Conservation (phyloP, 345 rosid genomes). For the Aquilaria sinensis region DNA sequence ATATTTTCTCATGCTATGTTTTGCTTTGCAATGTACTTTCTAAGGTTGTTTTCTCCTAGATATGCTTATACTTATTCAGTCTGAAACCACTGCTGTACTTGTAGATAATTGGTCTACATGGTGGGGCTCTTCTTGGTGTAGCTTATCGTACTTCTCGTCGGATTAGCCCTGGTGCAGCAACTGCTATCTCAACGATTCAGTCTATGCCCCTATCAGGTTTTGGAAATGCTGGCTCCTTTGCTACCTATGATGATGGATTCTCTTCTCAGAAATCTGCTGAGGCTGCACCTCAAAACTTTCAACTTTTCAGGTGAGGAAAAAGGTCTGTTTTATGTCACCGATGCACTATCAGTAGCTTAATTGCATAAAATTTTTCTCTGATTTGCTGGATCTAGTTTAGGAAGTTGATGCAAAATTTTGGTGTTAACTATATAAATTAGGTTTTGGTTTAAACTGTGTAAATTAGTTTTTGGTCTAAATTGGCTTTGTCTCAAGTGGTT, state of each 20-base stretch:
- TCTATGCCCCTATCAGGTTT: slow-evolving; percentile 99
- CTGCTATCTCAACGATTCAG: slow-evolving; percentile 91
- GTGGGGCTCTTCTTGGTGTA: slow-evolving; percentile 97
- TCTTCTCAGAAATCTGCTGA: slow-evolving; percentile 71
- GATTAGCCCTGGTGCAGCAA: slow-evolving; percentile 82
- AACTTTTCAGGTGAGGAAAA: slow-evolving; percentile 73
- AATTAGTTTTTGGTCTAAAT: no score
- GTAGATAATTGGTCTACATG: slow-evolving; percentile 89
- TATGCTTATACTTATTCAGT: slow-evolving; percentile 9
- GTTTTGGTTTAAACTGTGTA: no score
- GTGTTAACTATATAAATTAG: no score
- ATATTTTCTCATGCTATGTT: not conserved
- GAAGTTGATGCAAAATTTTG: no score
- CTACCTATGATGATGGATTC: slow-evolving; percentile 70
- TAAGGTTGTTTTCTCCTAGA: not conserved
- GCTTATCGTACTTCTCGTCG: slow-evolving; percentile 90
- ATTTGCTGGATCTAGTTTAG: no score
- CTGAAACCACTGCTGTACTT: slow-evolving; percentile 3
- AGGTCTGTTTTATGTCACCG: no score
- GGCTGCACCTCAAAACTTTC: slow-evolving; percentile 82
- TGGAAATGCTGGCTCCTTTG: slow-evolving; percentile 75
- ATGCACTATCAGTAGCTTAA: no score
- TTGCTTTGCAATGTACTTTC: not conserved
- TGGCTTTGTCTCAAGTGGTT: no score
- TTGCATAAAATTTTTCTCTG: no score